Evolutionary conservation across 2,329 filamentous ascomycete species (phyloP).

Genomic region (Aspergillus fischeri): DNA sequence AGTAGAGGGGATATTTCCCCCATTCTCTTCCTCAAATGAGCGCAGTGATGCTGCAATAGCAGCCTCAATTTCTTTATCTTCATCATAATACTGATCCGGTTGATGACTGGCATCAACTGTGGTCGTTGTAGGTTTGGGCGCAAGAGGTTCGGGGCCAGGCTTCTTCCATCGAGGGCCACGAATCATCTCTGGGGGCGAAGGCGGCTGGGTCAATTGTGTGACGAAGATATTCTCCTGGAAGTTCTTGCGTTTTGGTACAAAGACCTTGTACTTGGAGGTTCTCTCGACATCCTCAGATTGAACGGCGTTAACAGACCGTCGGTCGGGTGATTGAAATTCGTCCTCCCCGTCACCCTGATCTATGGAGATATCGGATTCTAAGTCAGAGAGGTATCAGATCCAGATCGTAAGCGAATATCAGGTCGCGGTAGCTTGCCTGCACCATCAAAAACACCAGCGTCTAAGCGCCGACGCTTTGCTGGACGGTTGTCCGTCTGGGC

Average conservation of each 20-base stretch:
- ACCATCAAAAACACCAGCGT: constrained; percentile 4
- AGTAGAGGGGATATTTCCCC: not conserved
- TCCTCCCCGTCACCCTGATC: constrained; percentile 17
- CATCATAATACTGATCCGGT: constrained; percentile 16
- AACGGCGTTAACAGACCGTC: constrained; percentile 3
- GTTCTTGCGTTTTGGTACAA: constrained; percentile 39
- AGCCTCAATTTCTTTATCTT: constrained; percentile 31
- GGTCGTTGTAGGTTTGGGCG: constrained; percentile 8
- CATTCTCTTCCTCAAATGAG: constrained; percentile 33
- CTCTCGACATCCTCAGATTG: constrained; percentile 12
- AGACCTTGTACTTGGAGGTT: constrained; percentile 37
- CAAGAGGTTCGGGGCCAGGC: constrained; percentile 28
- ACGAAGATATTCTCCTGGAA: constrained; percentile 44
- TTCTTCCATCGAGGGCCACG: constrained; percentile 51
- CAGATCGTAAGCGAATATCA: constrained; percentile 10
- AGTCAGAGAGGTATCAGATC: constrained; percentile 6
- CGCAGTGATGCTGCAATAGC: constrained; percentile 38
- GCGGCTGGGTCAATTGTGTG: constrained; percentile 45
- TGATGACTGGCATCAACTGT: not conserved
- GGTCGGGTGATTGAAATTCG: constrained; percentile 12
- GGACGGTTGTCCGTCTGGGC: constrained; percentile 17
- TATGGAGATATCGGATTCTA: constrained; percentile 13
- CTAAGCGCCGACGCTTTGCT: constrained; percentile 33
- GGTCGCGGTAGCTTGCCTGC: constrained; percentile 1
- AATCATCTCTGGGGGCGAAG: constrained; percentile 49